Conservation (phyloP, 805 yeast genomes). For the Candida montana region DNA sequence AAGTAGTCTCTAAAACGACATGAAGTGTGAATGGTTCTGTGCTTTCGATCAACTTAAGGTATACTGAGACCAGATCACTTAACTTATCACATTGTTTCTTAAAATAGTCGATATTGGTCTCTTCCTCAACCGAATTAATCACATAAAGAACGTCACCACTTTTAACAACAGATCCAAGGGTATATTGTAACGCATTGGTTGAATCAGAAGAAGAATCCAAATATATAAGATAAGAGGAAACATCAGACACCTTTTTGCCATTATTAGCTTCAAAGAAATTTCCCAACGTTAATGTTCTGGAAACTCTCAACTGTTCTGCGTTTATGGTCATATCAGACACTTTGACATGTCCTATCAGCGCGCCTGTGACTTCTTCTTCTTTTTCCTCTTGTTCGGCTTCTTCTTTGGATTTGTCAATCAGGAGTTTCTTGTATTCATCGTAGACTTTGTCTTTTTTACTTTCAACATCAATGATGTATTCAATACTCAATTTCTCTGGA, state of each 20-base stretch:
- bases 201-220: conserved; percentile 83
- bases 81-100: conserved; percentile 13
- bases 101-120: conserved; percentile 25
- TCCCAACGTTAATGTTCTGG: conserved; percentile 68
- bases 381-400: conserved; percentile 4
- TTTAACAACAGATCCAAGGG: conserved; percentile 76
- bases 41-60: conserved; percentile 13
- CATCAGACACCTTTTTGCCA: conserved; percentile 15
- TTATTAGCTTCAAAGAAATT: conserved; percentile 38
- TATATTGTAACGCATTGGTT: conserved; percentile 79
- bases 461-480: conserved; percentile 17
- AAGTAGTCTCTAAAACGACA: conserved; percentile 30
- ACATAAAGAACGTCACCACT: conserved; percentile 80
- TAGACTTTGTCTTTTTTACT: conserved; percentile 17
- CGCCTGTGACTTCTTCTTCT: conserved; percentile 28
- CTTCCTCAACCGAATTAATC: conserved; percentile 45
- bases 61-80: conserved; percentile 10
- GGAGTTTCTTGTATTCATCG: conserved; percentile 17
- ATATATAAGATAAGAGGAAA: conserved; percentile 68
- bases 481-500: conserved; percentile 20
- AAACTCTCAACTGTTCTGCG: conserved; percentile 47
- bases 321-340: conserved; percentile 53
- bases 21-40: conserved; percentile 18
- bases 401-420: conserved; percentile 15
- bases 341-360: conserved; percentile 42